A percentile compares a stretch with the other conserved stretches of the same genome.
Evolutionary conservation across 2,329 filamentous ascomycete species (phyloP).

Genomic region (Paecilomyces formosus): DNA sequence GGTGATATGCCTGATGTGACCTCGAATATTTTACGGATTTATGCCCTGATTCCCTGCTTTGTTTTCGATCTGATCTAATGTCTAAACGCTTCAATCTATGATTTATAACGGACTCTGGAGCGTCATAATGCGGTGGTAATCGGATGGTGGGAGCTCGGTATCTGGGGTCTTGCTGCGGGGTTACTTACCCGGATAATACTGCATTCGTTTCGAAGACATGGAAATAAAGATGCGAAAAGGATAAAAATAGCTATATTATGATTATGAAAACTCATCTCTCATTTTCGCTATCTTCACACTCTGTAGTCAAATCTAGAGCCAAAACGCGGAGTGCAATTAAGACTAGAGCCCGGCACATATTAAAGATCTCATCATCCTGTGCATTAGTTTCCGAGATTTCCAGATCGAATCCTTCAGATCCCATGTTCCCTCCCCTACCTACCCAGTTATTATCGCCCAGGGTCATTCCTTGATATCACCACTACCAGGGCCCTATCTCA

Average conservation of each 20-base stretch:
- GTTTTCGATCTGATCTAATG: conserved; percentile 4
- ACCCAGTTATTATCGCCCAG: too few species aligned
- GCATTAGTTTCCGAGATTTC: background rate
- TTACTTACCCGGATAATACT: background rate
- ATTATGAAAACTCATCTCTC: background rate
- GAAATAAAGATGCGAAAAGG: background rate
- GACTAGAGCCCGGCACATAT: too few species aligned
- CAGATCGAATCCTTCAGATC: background rate
- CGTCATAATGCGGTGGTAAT: background rate
- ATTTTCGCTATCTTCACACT: background rate
- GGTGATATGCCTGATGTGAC: conserved; percentile 3
- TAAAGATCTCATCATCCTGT: background rate
- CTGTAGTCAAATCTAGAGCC: too few species aligned
- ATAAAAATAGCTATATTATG: background rate
- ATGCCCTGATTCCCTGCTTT: conserved; percentile 4
- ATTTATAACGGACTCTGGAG: background rate
- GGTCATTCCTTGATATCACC: too few species aligned
- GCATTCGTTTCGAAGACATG: background rate
- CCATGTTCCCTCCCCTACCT: background rate
- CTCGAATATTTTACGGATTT: conserved; percentile 8
- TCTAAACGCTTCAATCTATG: background rate
- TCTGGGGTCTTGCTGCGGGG: background rate
- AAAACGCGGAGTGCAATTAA: too few species aligned
- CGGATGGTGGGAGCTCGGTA: background rate
- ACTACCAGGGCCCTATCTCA: too few species aligned